Evolutionary conservation across 257 asterid species (phyloP), one percentile per base, ranked within the genome.

Genomic region (Dorcoceras hygrometricum): DNA sequence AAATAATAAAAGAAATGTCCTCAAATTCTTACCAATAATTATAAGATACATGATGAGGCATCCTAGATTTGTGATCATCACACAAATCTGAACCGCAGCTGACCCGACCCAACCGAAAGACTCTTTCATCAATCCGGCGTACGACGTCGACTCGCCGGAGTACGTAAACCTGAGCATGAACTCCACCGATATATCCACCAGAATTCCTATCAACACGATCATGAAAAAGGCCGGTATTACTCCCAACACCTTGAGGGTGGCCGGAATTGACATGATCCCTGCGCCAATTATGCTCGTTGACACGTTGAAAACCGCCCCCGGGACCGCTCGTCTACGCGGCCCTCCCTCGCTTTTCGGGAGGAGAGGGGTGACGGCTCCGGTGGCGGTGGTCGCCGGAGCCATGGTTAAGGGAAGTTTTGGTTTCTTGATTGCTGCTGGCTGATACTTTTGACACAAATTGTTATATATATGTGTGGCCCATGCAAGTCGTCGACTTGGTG

Each of bases 191-290:
- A 93, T 70, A 1, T 90, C 95, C 65, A 85, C 97, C 72, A 93
- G 56, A 2, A 88, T 0, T 0, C 78, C 97, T 8, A 93, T 71
- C 61, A 85, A 48, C 8, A 69, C 81, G 2, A 88, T 93, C 92
- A 88, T 67, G 0, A 76, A 3, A 63, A 93, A 86, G 0, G 96
- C 96, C 8, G 97, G 97, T 20, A 88, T 62, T 6, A 90, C 87
- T 26, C 99, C 99, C 0, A 94, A 73, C 12, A 94, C 95, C 76
- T 94, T 94, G 0, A 93, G 80, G 23, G 97, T 93, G 0, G 99
- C 99, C 20, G 99, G 99, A 6, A 93, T 83, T 2, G 99, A 93
- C 99, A 93, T 93, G 39, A 93, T 93, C 43, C 97, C 99, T 0
- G 97, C 96, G 6, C 99, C 99, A 11, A 93, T 88, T 29, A 93